Conservation (phyloP, 805 yeast genomes). For the Myxozyma udenii region DNA sequence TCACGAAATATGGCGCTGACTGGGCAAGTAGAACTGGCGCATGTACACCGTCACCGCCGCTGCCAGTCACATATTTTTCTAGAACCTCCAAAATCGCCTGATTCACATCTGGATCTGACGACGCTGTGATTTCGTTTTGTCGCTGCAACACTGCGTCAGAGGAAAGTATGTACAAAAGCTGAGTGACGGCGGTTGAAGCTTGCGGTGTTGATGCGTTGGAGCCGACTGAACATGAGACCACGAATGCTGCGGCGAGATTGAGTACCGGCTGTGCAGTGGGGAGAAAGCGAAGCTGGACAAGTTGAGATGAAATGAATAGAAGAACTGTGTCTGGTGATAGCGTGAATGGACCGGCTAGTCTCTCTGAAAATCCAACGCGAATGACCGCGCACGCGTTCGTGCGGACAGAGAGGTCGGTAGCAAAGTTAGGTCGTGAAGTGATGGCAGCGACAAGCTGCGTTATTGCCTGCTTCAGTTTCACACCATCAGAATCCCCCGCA, state of each 20-base stretch:
- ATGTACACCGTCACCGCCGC: constrained; percentile 1
- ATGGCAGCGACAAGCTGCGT: constrained; percentile 45
- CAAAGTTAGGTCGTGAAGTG: constrained; percentile 42
- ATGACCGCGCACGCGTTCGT: constrained; percentile 64
- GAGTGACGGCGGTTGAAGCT: neutral
- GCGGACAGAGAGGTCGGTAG: constrained; percentile 39
- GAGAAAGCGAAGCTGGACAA: constrained; percentile 3
- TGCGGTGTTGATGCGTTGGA: neutral
- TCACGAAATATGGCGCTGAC: constrained; percentile 2
- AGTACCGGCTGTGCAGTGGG: constrained; percentile 19
- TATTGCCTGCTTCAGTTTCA: constrained; percentile 46
- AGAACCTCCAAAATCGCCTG: constrained; percentile 35
- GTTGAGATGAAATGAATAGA: constrained; percentile 28
- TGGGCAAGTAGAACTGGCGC: constrained; percentile 18
- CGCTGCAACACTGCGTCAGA: constrained; percentile 7
- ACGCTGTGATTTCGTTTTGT: neutral
- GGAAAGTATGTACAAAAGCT: constrained; percentile 8
- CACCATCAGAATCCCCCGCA: constrained; percentile 52
- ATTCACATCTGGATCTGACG: constrained; percentile 33
- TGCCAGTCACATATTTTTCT: constrained; percentile 23
- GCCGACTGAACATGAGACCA: neutral
- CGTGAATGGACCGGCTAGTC: constrained; percentile 63
- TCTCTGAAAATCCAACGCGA: constrained; percentile 62
- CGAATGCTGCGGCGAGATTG: constrained; percentile 8
- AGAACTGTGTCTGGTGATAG: constrained; percentile 46